Percentiles rank a stretch among this genome's conserved stretches.
phyloP scores from a whole-genome alignment of 148 eudicot genomes.

The Rhododendron vialii region DNA sequence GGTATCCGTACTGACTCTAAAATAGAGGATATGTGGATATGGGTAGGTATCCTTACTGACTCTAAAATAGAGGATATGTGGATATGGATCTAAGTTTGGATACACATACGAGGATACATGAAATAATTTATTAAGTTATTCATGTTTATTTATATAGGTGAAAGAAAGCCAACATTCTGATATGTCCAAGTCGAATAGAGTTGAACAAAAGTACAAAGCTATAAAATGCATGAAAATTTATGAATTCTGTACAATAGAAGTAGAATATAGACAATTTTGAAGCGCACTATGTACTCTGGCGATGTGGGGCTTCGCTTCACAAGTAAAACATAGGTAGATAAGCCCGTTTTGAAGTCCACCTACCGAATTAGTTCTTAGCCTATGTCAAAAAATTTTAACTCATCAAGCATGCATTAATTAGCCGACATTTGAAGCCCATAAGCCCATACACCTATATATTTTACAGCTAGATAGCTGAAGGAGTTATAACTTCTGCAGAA shows the following conservation, averaged over 20 bases:
- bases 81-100: no score
- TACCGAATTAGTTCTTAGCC: not conserved
- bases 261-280: not conserved
- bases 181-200: not conserved
- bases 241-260: not conserved
- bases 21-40: no score
- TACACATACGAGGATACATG: not conserved
- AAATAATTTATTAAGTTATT: not conserved
- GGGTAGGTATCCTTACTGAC: no score
- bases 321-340: not conserved
- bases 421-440: not conserved
- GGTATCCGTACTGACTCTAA: no score
- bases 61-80: no score
- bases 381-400: not conserved
- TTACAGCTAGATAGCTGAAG: not conserved
- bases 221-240: no score
- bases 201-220: not conserved
- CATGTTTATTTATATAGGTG: not conserved
- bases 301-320: no score
- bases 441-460: not conserved
- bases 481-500: not conserved
- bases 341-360: not conserved
- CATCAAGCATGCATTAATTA: not conserved
- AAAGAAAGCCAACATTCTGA: not conserved
- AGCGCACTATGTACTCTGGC: not conserved